Evolutionary conservation across 257 asterid species (phyloP), one percentile per base, ranked within the genome.

Genomic region (Verbascum thapsus): DNA sequence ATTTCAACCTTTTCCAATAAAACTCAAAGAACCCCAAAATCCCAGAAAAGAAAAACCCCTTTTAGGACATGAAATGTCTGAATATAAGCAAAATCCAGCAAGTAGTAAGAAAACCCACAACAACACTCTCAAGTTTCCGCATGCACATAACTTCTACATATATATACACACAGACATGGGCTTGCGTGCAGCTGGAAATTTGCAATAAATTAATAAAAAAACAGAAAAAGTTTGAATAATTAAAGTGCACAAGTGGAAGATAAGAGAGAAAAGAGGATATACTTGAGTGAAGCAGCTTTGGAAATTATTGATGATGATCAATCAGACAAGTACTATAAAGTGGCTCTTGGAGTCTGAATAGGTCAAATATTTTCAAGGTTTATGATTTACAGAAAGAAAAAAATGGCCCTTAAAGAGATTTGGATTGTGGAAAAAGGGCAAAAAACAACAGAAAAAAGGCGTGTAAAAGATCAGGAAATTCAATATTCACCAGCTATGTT

Each of bases 261-360:
- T 22, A 44, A 68, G 73, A n/a, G 51, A 38, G 74, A 26, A 23
- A 12, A 58, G 48, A 32, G 64, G 74, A 61, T 69, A 69, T 43
- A 73, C 74, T 64, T 62, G 42, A 52, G n/a, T n/a, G n/a, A n/a
- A n/a, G 63, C 20, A 17, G n/a, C 1, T 17, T 4, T 43, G 17
- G 35, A 16, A 23, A 15, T 7, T 10, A 69, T 67, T 44, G 62
- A 26, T 26, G 32, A 4, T 34, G 13, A 40, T 15, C 35, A 61
- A 55, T 38, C 50, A 38, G 26, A 60, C 10, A 12, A 39, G 3
- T 8, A 63, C 45, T 0, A 1, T 9, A 22, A 59, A 12, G 53
- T 39, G 76, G 76, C 73, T 55, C 66, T 75, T 69, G 70, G 62
- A 20, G 51, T 51, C 20, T 16, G 7, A 44, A 58, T 26, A 62